A percentile compares a stretch with the other conserved stretches of the same genome.
These are phyloP conservation scores for Mikania micrantha DNA, from an alignment of 129 eudicot genomes.

Conservation along the genomic window DNA sequence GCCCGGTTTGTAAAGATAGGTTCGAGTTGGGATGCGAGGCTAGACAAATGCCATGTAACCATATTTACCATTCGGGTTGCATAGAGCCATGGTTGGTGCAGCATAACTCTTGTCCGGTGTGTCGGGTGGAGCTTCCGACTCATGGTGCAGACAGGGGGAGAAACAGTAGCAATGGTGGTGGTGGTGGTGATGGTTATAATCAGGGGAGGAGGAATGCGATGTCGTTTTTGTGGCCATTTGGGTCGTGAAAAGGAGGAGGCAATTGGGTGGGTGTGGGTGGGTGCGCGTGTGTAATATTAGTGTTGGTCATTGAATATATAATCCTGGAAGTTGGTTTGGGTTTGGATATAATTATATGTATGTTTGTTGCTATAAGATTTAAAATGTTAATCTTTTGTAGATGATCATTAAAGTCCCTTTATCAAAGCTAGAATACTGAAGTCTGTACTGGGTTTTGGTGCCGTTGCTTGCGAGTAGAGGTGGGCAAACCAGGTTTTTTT, in stretches of 20 bases:
- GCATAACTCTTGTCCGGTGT: slow-evolving; percentile 93
- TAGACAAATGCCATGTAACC: slow-evolving; percentile 85
- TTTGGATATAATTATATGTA: slow-evolving; percentile 2
- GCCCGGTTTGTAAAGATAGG: slow-evolving; percentile 86
- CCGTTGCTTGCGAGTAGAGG: too few species aligned
- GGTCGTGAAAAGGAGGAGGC: slow-evolving; percentile 30
- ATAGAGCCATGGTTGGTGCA: slow-evolving; percentile 90
- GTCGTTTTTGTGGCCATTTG: slow-evolving; percentile 75
- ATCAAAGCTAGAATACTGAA: too few species aligned
- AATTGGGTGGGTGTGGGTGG: too few species aligned
- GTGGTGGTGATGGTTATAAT: slow-evolving; percentile 21
- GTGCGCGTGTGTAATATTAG: too few species aligned
- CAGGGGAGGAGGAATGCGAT: slow-evolving; percentile 70
- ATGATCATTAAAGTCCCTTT: slow-evolving; percentile 22
- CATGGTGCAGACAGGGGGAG: slow-evolving; percentile 37
- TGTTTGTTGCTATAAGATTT: slow-evolving; percentile 18
- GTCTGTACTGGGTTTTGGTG: background rate
- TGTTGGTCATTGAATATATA: background rate
- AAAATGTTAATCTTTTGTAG: slow-evolving; percentile 10
- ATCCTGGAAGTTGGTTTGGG: slow-evolving; percentile 7
- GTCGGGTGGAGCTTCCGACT: slow-evolving; percentile 77
- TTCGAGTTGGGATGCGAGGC: slow-evolving; percentile 84
- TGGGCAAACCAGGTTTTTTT: too few species aligned
- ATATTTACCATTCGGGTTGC: slow-evolving; percentile 80
- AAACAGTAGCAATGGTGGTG: slow-evolving; percentile 15